Conservation (phyloP, 371 early-diverging fungal species). For the Haplosporangium sp. region DNA sequence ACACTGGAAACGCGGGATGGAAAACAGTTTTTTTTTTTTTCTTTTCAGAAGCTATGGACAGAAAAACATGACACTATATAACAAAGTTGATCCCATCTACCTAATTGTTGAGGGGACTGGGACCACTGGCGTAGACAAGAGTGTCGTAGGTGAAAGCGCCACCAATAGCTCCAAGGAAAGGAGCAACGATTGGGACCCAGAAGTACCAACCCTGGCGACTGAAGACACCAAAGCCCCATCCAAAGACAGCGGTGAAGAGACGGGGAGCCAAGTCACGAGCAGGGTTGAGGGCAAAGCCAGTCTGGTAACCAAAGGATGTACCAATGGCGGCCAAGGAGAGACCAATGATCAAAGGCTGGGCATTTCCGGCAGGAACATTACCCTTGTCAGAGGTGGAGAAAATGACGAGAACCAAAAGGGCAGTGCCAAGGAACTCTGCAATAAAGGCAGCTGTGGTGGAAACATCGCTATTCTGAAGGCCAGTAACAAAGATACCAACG, state of each 20-base stretch:
- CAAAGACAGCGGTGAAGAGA: constrained; percentile 79
- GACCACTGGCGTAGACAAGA: constrained; percentile 46
- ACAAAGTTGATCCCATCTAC: background rate
- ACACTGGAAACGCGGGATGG: too few relatives aligned
- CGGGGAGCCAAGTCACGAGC: constrained; percentile 93
- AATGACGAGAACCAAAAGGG: constrained; percentile 77
- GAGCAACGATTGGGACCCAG: constrained; percentile 84
- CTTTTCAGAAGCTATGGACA: background rate
- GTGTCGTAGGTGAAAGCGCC: constrained; percentile 61
- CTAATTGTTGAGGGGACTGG: constrained; percentile 55
- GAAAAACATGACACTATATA: background rate
- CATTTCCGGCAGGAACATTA: constrained; percentile 69
- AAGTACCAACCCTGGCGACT: constrained; percentile 73
- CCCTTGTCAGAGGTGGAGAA: constrained; percentile 78
- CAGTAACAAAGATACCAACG: constrained; percentile 79
- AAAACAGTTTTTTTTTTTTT: background rate
- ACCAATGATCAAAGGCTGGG: constrained; percentile 69
- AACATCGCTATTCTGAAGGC: constrained; percentile 64
- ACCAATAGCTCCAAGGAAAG: constrained; percentile 81
- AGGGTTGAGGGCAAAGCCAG: constrained; percentile 88
- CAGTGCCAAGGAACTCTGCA: constrained; percentile 85
- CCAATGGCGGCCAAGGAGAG: constrained; percentile 74
- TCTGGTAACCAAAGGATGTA: constrained; percentile 75
- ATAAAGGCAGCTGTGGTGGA: constrained; percentile 72
- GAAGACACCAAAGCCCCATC: constrained; percentile 83